phyloP scores from a whole-genome alignment of 2,329 filamentous ascomycete genomes.

The Cercospora berteroae region DNA sequence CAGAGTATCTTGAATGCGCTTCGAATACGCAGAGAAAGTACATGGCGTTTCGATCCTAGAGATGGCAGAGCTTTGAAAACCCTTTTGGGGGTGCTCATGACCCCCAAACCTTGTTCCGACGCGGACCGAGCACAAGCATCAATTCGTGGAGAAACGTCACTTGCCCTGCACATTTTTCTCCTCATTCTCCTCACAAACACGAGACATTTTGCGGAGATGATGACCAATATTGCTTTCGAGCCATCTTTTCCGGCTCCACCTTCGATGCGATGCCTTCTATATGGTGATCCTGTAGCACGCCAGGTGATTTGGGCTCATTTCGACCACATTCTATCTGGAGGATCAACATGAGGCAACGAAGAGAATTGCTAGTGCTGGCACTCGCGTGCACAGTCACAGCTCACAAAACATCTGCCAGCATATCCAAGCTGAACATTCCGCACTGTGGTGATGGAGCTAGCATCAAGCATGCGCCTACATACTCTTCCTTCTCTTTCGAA shows the following conservation, averaged over 20 bases:
- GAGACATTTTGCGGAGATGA: slow-evolving; percentile 3
- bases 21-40: no score
- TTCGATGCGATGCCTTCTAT: neutral
- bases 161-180: neutral
- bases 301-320: neutral
- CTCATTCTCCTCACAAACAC: slow-evolving; percentile 14
- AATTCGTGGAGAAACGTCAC: slow-evolving; percentile 12
- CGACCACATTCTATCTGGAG: neutral
- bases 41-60: neutral
- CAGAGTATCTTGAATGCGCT: no score
- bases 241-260: slow-evolving; percentile 5
- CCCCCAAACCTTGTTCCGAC: neutral
- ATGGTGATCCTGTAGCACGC: neutral
- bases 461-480: slow-evolving; percentile 30
- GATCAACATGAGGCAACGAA: neutral
- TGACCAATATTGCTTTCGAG: neutral
- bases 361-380: neutral
- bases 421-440: slow-evolving; percentile 19
- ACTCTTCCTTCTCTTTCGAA: slow-evolving; percentile 34
- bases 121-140: slow-evolving; percentile 7
- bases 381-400: neutral
- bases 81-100: neutral
- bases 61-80: neutral
- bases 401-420: neutral
- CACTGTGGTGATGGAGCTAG: slow-evolving; percentile 26